Evolutionary conservation across 2,329 filamentous ascomycete species (phyloP), one percentile per base, ranked within the genome.

Genomic region (Nemania sp.): DNA sequence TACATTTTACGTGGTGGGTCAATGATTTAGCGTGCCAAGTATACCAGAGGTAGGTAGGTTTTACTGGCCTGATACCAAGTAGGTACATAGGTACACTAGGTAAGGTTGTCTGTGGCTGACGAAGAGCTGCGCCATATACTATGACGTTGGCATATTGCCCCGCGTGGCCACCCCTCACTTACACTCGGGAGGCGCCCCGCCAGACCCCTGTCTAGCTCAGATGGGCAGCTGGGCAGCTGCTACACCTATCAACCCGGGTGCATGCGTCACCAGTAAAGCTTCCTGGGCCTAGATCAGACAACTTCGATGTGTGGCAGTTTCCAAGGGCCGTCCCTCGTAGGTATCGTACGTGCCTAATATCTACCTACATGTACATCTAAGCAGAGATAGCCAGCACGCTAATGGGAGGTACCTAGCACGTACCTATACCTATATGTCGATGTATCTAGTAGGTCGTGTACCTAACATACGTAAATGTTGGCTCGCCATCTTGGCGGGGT

Each of bases 61-160:
- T n/a, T n/a, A n/a, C n/a, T 5, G 48, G 34, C 17, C 15, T 43
- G 17, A n/a, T n/a, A n/a, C n/a, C 40, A 5, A 49, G 25, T 34
- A 43, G 1, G 32, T 47, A 47, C 13, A 11, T 54, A 54, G 17
- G 18, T 54, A 37, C 20, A 18, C 7, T 35, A 5, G 35, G 35
- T 13, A 39, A n/a, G 3, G 4, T n/a, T 4, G 35, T n/a, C 11
- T 12, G 35, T 39, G 35, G 11, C 35, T 39, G 17, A 17, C 13
- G 18, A 13, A 13, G 10, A 42, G 10, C 45, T 51, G 49, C 54
- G 59, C 54, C 54, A 51, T 45, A 46, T 12, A 6, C 7, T 20
- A 42, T n/a, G 43, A 42, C n/a, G 21, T 15, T 3, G 10, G 25
- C 25, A 7, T 29, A n/a, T 29, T 29, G 25, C 25, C 35, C 35